Evolutionary conservation across 176 grass and related monocot species (phyloP).

Genomic region (Triticum timopheevii): DNA sequence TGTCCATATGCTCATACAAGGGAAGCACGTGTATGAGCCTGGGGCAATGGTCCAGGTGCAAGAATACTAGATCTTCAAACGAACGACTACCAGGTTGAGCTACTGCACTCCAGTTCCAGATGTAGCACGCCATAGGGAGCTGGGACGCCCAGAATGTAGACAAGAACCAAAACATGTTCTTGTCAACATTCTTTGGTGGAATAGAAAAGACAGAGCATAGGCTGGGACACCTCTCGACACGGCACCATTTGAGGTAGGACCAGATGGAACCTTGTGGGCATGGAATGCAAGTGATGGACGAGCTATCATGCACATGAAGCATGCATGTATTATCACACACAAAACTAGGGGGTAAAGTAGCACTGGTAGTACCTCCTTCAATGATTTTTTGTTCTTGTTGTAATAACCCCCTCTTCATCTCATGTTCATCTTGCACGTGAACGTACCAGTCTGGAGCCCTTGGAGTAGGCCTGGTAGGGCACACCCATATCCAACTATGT

Average conservation of each 20-base stretch:
- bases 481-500: background rate
- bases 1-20: no score
- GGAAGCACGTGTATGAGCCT: no score
- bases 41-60: background rate
- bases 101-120: no score
- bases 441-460: background rate
- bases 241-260: no score
- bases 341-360: background rate
- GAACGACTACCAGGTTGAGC: fast-evolving
- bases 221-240: no score
- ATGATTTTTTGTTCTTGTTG: background rate
- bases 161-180: no score
- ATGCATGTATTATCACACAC: fast-evolving
- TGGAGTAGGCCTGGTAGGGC: background rate
- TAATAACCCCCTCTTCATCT: background rate
- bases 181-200: no score
- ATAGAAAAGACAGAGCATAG: no score
- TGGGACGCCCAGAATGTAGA: no score
- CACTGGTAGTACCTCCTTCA: no score
- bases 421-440: background rate
- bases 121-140: no score
- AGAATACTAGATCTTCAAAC: background rate
- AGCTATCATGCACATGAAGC: conserved; percentile 10
- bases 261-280: no score
- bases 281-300: background rate